Evolutionary conservation across 2,329 filamentous ascomycete genomes (phyloP).

Genomic region (Lasiodiplodia hormozganensis): DNA sequence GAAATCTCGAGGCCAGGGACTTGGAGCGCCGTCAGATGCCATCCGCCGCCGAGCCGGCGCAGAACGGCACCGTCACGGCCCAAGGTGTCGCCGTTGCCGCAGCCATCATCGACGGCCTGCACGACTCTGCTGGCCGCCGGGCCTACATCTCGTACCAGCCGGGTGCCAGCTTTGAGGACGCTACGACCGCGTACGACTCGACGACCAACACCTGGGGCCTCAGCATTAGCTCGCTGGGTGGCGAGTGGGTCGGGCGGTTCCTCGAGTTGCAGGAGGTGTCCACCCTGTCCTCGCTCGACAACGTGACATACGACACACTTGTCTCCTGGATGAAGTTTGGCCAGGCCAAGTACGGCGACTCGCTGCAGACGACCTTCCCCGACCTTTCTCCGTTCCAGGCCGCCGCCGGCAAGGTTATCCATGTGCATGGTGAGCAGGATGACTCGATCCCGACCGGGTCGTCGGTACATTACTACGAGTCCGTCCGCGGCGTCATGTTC

Average conservation of each 20-base stretch:
- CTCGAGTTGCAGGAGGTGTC: constrained; percentile 38
- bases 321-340: constrained; percentile 62
- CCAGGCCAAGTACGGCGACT: constrained; percentile 55
- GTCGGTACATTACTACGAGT: constrained; percentile 63
- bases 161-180: constrained; percentile 42
- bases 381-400: constrained; percentile 60
- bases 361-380: constrained; percentile 61
- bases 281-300: constrained; percentile 29
- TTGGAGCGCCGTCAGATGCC: constrained; percentile 9
- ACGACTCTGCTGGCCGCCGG: constrained; percentile 48
- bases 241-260: constrained; percentile 52
- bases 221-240: constrained; percentile 42
- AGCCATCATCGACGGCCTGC: constrained; percentile 44
- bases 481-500: constrained; percentile 60
- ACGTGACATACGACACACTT: constrained; percentile 64
- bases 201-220: constrained; percentile 42
- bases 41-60: constrained; percentile 33
- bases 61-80: constrained; percentile 43
- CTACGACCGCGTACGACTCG: constrained; percentile 45
- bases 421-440: constrained; percentile 65
- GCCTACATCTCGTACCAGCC: constrained; percentile 52
- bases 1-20: constrained; percentile 29
- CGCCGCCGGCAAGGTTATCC: constrained; percentile 62
- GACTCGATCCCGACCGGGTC: constrained; percentile 59
- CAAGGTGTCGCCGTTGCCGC: constrained; percentile 38